These are phyloP conservation scores for Eleusine indica DNA, from an alignment of 176 grass and related monocot species.

Conservation along the genomic window DNA sequence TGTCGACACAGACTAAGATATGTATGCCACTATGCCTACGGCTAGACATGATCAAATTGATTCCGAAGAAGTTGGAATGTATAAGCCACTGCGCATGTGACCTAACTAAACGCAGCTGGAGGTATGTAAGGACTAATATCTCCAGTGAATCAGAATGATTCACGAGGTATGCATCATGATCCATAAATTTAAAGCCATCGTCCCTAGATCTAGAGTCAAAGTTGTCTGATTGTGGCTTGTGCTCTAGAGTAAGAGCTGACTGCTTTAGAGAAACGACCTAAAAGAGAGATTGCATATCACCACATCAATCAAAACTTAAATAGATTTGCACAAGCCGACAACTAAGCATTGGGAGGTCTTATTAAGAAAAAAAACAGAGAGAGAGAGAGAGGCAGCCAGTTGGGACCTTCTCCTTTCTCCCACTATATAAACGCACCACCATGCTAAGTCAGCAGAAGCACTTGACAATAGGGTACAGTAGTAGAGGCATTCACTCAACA, in stretches of 20 bases:
- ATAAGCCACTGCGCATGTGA: slow-evolving; percentile 19
- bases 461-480: not conserved
- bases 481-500: not conserved
- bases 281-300: not conserved
- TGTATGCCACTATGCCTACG: slow-evolving; percentile 13
- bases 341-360: not conserved
- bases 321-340: slow-evolving; percentile 11
- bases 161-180: slow-evolving; percentile 29
- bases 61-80: slow-evolving; percentile 23
- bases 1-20: slow-evolving; percentile 27
- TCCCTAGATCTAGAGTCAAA: slow-evolving; percentile 20
- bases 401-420: not conserved
- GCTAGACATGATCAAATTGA: slow-evolving; percentile 37
- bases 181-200: slow-evolving; percentile 18
- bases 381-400: not conserved
- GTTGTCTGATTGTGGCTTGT: not conserved
- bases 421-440: slow-evolving; percentile 28
- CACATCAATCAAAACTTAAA: slow-evolving; percentile 3
- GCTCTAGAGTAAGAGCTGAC: slow-evolving; percentile 24
- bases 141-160: slow-evolving; percentile 34
- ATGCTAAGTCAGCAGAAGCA: not conserved
- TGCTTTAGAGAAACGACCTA: not conserved
- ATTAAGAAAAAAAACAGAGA: not conserved
- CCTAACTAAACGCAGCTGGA: slow-evolving; percentile 2
- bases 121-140: slow-evolving; percentile 18